These are phyloP conservation scores for Lignosus rhinocerotis DNA, from an alignment of 1,284 basidiomycete species.

Conservation along the genomic window DNA sequence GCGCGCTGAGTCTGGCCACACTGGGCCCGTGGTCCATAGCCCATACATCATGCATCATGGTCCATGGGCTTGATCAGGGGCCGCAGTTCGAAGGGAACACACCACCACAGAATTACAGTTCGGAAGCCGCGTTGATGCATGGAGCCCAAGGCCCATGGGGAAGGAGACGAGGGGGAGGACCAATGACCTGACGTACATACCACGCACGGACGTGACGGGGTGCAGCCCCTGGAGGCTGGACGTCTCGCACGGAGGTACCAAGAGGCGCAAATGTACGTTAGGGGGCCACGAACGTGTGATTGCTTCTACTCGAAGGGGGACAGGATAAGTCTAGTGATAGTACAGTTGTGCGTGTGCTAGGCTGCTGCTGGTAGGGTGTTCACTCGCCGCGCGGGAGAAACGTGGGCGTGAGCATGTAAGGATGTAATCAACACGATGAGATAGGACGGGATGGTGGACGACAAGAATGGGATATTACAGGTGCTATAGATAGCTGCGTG, in stretches of 20 bases:
- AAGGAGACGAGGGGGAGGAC: not conserved
- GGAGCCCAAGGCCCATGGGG: not conserved
- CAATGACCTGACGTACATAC: not conserved
- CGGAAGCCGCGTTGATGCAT: not conserved
- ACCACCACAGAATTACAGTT: not conserved
- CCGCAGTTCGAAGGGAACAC: not conserved
- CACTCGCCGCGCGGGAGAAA: not conserved
- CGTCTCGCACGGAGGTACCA: not conserved
- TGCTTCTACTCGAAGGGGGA: conserved; percentile 1
- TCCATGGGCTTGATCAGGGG: not conserved
- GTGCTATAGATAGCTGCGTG: not conserved
- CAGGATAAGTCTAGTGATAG: not conserved
- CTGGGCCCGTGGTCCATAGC: no score
- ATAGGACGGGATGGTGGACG: not conserved
- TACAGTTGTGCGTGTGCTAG: conserved; percentile 5
- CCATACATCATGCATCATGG: no score
- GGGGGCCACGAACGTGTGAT: conserved; percentile 7
- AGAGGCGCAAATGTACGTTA: not conserved
- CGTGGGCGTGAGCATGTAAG: not conserved
- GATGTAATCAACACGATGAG: not conserved
- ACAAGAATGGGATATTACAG: not conserved
- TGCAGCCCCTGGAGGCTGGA: not conserved
- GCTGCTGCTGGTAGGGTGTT: conserved; percentile 1
- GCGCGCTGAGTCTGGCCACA: not conserved
- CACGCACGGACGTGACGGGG: not conserved